Percentiles rank a stretch among this genome's conserved stretches.
These are phyloP conservation scores for Fagus sylvatica DNA, from an alignment of 306 rosid species.

Conservation along the genomic window DNA sequence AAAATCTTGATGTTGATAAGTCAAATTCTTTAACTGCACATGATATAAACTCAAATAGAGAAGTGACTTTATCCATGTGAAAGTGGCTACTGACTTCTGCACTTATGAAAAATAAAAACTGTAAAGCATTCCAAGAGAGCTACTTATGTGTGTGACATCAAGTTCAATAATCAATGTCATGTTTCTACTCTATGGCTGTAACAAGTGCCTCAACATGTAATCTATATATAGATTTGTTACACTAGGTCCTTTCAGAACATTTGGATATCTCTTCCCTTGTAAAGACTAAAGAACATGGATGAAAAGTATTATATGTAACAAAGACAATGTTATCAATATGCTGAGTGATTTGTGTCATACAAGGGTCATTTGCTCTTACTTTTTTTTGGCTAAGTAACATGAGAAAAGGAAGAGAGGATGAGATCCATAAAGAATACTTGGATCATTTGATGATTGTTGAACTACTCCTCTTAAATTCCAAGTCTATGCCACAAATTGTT, in stretches of 20 bases:
- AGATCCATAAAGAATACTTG: too few relatives aligned
- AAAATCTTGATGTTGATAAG: conserved; percentile 52
- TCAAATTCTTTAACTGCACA: too few relatives aligned
- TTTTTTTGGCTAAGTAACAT: too few relatives aligned
- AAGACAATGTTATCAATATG: background rate
- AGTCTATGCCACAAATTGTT: too few relatives aligned
- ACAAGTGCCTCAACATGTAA: background rate
- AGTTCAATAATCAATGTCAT: background rate
- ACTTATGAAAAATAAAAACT: background rate
- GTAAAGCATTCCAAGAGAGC: too few relatives aligned
- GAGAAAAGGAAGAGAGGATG: too few relatives aligned
- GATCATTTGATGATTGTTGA: too few relatives aligned
- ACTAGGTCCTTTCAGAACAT: background rate
- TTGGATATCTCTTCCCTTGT: background rate
- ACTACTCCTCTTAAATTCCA: too few relatives aligned
- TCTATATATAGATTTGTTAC: background rate
- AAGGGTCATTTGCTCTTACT: background rate
- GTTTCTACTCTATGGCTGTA: background rate
- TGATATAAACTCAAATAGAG: conserved; percentile 8
- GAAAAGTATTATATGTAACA: background rate
- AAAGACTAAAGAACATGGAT: background rate
- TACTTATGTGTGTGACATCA: background rate
- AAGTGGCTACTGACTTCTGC: background rate
- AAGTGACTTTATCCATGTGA: background rate
- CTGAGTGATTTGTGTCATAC: background rate